phyloP scores from a whole-genome alignment of 1,139 yeast species.

The Suhomyces bribrorum region DNA sequence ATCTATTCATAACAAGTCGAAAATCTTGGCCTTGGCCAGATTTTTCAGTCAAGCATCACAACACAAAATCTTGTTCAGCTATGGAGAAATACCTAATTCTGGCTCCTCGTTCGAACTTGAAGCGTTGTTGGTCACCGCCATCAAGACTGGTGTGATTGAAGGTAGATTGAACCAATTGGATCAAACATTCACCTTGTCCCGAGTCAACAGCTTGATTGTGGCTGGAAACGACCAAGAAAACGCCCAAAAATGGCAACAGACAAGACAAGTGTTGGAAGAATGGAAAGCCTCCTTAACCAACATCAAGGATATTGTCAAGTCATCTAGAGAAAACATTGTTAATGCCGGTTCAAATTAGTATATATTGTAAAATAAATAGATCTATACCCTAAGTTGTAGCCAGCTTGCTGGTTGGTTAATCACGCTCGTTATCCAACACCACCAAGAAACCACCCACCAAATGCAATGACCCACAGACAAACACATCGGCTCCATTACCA shows the following conservation, averaged over 20 bases:
- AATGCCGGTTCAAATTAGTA: constrained; percentile 23
- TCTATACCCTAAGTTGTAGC: constrained; percentile 7
- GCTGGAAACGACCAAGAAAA: constrained; percentile 38
- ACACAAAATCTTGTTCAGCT: constrained; percentile 33
- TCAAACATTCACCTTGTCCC: constrained; percentile 43
- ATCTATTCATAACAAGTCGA: constrained; percentile 37
- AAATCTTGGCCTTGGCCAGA: constrained; percentile 45
- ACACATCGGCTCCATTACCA: constrained; percentile 58
- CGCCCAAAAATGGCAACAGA: constrained; percentile 39
- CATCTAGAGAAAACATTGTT: constrained; percentile 48
- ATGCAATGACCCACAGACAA: constrained; percentile 93
- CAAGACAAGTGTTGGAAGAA: constrained; percentile 36
- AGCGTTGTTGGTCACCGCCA: constrained; percentile 44
- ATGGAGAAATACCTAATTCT: constrained; percentile 40
- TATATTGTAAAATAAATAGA: constrained; percentile 11
- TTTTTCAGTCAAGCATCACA: constrained; percentile 33
- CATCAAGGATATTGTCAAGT: constrained; percentile 45
- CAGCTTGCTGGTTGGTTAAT: constrained; percentile 16
- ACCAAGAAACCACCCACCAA: constrained; percentile 92
- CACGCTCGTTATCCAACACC: constrained; percentile 61
- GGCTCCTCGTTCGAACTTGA: constrained; percentile 42
- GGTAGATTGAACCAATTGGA: constrained; percentile 51
- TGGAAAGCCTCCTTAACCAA: constrained; percentile 46
- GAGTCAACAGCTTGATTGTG: constrained; percentile 45
- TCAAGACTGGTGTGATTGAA: constrained; percentile 47